phyloP scores from a whole-genome alignment of 2,329 filamentous ascomycete species.

The Colletotrichum liriopes region DNA sequence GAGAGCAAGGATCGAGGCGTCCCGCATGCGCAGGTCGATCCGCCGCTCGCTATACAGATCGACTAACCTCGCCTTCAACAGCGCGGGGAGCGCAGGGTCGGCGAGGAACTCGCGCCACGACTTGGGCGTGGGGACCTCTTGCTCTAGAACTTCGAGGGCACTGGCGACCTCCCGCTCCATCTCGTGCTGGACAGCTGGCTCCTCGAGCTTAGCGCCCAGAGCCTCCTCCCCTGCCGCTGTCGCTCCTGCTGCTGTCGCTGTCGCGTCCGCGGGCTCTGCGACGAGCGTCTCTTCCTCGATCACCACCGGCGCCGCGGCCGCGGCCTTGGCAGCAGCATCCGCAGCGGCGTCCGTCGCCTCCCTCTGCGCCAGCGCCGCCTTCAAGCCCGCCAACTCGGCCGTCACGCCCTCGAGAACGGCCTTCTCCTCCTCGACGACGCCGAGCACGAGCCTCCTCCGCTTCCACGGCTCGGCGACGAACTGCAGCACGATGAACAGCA shows the following conservation, averaged over 20 bases:
- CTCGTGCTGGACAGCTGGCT: conserved; percentile 36
- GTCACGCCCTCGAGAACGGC: conserved; percentile 66
- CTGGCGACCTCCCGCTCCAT: conserved; percentile 33
- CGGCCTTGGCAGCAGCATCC: conserved; percentile 45
- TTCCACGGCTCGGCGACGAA: conserved; percentile 96
- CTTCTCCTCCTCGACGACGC: conserved; percentile 85
- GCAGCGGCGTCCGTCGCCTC: conserved; percentile 54
- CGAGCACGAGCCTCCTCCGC: conserved; percentile 83
- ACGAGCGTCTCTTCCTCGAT: conserved; percentile 33
- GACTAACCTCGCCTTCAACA: conserved; percentile 65
- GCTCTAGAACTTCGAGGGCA: conserved; percentile 18
- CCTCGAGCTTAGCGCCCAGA: conserved; percentile 18
- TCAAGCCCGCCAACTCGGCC: conserved; percentile 57
- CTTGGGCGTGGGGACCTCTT: conserved; percentile 31
- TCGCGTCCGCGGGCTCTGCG: conserved; percentile 8
- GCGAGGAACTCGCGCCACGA: conserved; percentile 62
- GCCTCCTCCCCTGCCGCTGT: conserved; percentile 34
- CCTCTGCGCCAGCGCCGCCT: conserved; percentile 47
- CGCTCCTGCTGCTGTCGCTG: conserved; percentile 4
- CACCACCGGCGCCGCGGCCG: conserved; percentile 50
- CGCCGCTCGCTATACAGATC: conserved; percentile 78
- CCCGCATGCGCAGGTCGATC: conserved; percentile 76
- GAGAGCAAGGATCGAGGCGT: conserved; percentile 78
- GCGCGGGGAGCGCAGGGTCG: conserved; percentile 58
- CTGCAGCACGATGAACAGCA: conserved; percentile 89